These are phyloP conservation scores for Trichoderma citrinoviride DNA, from an alignment of 2,329 filamentous ascomycete species.

Conservation along the genomic window DNA sequence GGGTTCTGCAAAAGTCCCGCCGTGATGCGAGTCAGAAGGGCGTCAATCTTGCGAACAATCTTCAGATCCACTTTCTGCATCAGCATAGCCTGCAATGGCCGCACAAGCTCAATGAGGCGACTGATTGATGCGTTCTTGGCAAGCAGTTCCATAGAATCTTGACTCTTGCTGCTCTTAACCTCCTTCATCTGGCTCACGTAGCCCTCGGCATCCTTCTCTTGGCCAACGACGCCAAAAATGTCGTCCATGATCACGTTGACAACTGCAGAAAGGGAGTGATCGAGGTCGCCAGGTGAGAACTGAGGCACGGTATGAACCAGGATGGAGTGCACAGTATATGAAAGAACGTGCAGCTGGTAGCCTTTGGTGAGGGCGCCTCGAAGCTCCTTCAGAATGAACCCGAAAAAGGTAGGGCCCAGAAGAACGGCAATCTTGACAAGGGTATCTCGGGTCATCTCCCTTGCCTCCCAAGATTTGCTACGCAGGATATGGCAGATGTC, in stretches of 20 bases:
- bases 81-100: slow-evolving; percentile 74
- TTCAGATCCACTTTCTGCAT: slow-evolving; percentile 80
- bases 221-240: slow-evolving; percentile 85
- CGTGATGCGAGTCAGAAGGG: slow-evolving; percentile 78
- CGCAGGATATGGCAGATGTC: slow-evolving; percentile 92
- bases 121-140: slow-evolving; percentile 76
- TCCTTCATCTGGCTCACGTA: slow-evolving; percentile 97
- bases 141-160: slow-evolving; percentile 93
- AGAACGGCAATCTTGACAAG: slow-evolving; percentile 78
- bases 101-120: slow-evolving; percentile 71
- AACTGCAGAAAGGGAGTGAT: slow-evolving; percentile 79
- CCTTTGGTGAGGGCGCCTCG: slow-evolving; percentile 78
- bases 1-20: slow-evolving; percentile 80
- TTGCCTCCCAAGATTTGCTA: slow-evolving; percentile 81
- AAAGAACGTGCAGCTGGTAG: slow-evolving; percentile 92
- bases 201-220: slow-evolving; percentile 95
- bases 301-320: slow-evolving; percentile 71
- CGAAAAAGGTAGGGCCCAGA: slow-evolving; percentile 78
- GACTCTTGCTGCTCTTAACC: slow-evolving; percentile 96
- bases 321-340: slow-evolving; percentile 91
- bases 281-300: slow-evolving; percentile 77
- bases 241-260: slow-evolving; percentile 93
- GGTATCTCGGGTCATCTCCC: slow-evolving; percentile 88
- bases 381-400: slow-evolving; percentile 90
- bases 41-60: slow-evolving; percentile 86